Base-by-base conservation (phyloP, 192 early-diverging fungal species). In the Coemansia umbellata region DNA sequence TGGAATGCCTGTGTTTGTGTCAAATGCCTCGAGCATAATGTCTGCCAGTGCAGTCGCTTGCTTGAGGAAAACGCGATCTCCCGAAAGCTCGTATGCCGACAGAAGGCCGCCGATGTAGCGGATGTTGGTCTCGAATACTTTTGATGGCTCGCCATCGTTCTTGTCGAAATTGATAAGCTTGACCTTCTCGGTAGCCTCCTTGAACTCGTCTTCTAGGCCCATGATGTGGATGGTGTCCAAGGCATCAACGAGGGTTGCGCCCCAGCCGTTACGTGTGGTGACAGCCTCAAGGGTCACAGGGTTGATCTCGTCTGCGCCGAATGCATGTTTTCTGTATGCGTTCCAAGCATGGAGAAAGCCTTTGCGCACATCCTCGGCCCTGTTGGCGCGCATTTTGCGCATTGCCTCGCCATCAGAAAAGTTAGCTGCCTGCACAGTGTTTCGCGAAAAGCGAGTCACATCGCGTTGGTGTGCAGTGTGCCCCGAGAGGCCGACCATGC, bases 241-340 rank as follows among this genome's bases (percentile, higher is more conserved):
- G 1, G 90, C 80, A 66, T 98, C 95, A 30, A 94, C 94, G 86
- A 94, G 86, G 15, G 91, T 93, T 30, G 91, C 81, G 5, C 95
- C 95, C 62, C 90, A 80, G 22, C 88, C 82, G 27, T 78, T 78
- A 43, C 75, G 63, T 36, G 69, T 72, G 4, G 75, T 78, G 18
- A 68, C 35, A 8, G 75, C 40, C 56, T 78, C 75, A 30, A 72
- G 53, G 1, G 75, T 78, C 43, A 78, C 43, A n/a, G 75, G 75
- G 39, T 78, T 72, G 50, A 78, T 78, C 53, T 90, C 88, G 58
- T 96, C 94, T 22, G 80, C 62, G 30, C 91, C 89, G 71, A 87
- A 91, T 0, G 90, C 88, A 49, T 84, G 80, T 7, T 82, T 71
- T 23, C 55, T 80, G 77, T 97, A 97, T 0, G 84, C 87, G n/a